Base-by-base conservation (phyloP, 2,329 filamentous ascomycete genomes). In the Calonectria honghensis region DNA sequence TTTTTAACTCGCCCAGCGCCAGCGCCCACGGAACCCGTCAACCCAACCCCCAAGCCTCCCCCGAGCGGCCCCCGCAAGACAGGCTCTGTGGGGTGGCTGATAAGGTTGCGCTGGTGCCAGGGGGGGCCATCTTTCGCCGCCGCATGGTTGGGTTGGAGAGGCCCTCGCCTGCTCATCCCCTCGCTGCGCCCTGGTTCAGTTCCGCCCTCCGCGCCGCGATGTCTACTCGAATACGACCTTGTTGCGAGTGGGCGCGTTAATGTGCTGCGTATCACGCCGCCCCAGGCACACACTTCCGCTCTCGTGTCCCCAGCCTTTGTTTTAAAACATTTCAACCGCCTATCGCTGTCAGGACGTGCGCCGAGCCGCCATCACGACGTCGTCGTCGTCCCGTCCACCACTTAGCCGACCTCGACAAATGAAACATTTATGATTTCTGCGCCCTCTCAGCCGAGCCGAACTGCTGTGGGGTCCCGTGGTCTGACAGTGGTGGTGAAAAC, bases 11-110 rank as follows among this genome's bases (percentile, higher is more conserved):
- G 41, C 41, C 37, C 51, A 20, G 51, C 37, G 57, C n/a, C 57
- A 48, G 20, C 18, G 20, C 20, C 20, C 37, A 29, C 57, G 39
- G 57, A 63, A 63, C 37, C 52, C 57, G 57, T 63, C 57, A 27
- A 63, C 35, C 57, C 57, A 63, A 41, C 57, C 57, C 57, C 52
- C 52, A 57, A 57, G 29, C 52, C 52, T 54, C 51, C 51, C 54
- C 57, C 57, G 37, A 61, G 35, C n/a, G n/a, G 45, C 61, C 68
- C 68, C 68, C 68, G 61, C 68, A 71, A 73, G 59, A 65, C 52
- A 70, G 66, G 72, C 73, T 79, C 79, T 70, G 79, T 77, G 79
- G 79, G 79, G 77, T 78, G 73, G 70, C 74, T 80, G 78, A 79
- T 76, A 78, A 77, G 70, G 76, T 78, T 78, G 51, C 54, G 74